Base-by-base conservation (phyloP, 768 basidiomycete species). In the Pleurotus sapidus region DNA sequence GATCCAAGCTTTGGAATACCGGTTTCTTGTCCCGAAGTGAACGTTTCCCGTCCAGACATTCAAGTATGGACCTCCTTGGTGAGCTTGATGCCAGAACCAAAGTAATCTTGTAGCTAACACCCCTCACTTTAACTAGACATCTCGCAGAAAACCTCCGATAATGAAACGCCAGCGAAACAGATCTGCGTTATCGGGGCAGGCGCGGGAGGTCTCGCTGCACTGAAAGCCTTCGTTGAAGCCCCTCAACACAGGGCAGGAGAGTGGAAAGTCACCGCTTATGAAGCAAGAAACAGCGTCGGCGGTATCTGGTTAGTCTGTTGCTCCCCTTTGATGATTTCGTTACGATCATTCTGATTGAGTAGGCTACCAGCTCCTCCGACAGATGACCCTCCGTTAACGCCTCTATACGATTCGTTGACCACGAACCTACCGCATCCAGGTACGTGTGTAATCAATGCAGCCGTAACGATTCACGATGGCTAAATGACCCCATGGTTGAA, bases 111-210 rank as follows among this genome's bases (percentile, higher is more conserved):
- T 34, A 34, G 11, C 30, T 34, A 34, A 34, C 30, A 4, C 30
- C 30, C 30, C 30, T 9, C 8, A 34, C 30, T 34, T 11, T 34
- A 30, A 34, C 9, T 11, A 34, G 30, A 34, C 30, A 11, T 34
- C 30, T 34, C 30, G 11, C 30, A 34, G 30, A 34, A 8, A 9
- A 45, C 42, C 42, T 6, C 20, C 1, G 42, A n/a, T 14, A n/a
- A 45, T n/a, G 42, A n/a, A 17, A 45, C 42, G 3, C 8, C n/a
- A 24, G 30, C 48, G 20, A 72, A 74, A 62, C 61, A 62, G 12
- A 87, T 92, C 56, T 84, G 87, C 57, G 75, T 93, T 47, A 81
- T 93, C 42, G 92, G 92, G 3, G 89, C 81, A 15, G 92, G 92
- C 11, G 77, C 90, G n/a, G 77, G 78, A 15, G 92, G 93, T 5